Evolutionary conservation across 176 grass and related monocot species (phyloP), one percentile per base, ranked within the genome.

Genomic region (Areca catechu): DNA sequence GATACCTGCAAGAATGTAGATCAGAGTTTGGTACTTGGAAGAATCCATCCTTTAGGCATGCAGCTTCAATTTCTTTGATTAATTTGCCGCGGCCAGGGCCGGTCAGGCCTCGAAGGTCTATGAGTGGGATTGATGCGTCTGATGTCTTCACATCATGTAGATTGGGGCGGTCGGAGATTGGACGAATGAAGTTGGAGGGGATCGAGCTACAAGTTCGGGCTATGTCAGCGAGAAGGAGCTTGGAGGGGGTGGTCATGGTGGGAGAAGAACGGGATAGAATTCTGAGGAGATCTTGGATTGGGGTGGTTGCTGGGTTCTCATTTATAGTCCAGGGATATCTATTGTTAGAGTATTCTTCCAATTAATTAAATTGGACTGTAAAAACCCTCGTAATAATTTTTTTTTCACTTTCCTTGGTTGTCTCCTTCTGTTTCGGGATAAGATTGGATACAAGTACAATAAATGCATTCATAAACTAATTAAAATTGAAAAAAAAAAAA

Each of bases 1-100:
- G 50, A 5, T 56, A 7, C 3, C 54, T 4, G 56, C 3, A 9
- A 51, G 22, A 3, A n/a, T n/a, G n/a, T n/a, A n/a, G n/a, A n/a
- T n/a, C n/a, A 61, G 19, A 60, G 77, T 43, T 43, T 43, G 34
- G 4, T 50, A 95, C 92, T 83, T 88, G 86, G 72, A 96, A 90
- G 49, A 96, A 96, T 0, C 92, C 86, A 48, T 85, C 74, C 25
- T 47, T 85, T 23, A 68, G 60, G 71, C 92, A 96, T 7, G 92
- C 86, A 7, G 22, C 56, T 10, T 83, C 71, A 30, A 96, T 88
- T 71, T 71, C 80, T 51, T 69, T 43, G 63, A 96, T 56, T 16
- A 84, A 76, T 20, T 51, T 3, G 49, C 1, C 29, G 25, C 77
- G 86, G 5, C 69, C 70, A 3, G 77, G 62, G 0, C 83, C 83